Evolutionary conservation across 371 early-diverging fungal genomes (phyloP).

Genomic region (Mucor indicus): DNA sequence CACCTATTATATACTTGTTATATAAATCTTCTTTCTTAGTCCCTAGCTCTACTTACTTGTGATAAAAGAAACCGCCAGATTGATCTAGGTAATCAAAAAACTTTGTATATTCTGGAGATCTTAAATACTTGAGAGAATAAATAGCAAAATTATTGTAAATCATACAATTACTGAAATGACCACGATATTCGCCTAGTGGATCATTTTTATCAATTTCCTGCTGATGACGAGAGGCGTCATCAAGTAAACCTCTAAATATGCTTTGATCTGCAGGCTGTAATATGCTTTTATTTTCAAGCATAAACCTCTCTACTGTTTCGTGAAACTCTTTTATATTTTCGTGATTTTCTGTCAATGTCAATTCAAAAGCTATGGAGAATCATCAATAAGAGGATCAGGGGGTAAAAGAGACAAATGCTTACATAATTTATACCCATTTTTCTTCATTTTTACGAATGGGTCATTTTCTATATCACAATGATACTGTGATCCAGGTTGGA

Average conservation of each 20-base stretch:
- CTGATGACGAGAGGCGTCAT: neutral
- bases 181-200: constrained; percentile 40
- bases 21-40: neutral
- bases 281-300: constrained; percentile 29
- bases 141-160: constrained; percentile 63
- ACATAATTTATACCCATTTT: constrained; percentile 57
- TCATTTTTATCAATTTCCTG: neutral
- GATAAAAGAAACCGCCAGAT: constrained; percentile 90
- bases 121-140: constrained; percentile 26
- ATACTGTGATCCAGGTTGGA: constrained; percentile 35
- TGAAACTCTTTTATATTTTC: constrained; percentile 60
- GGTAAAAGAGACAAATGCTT: neutral
- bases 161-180: constrained; percentile 66
- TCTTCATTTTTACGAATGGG: constrained; percentile 35
- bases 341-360: constrained; percentile 79
- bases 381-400: neutral
- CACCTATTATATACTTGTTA: constrained; percentile 64
- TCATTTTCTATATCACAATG: constrained; percentile 31
- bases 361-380: constrained; percentile 51
- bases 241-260: constrained; percentile 21
- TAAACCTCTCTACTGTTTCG: constrained; percentile 45
- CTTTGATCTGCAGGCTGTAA: constrained; percentile 14
- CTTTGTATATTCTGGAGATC: constrained; percentile 57
- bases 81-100: constrained; percentile 80
- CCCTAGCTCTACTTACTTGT: constrained; percentile 45